phyloP scores from a whole-genome alignment of 2,329 filamentous ascomycete genomes.

The Paraconiothyrium sp. region DNA sequence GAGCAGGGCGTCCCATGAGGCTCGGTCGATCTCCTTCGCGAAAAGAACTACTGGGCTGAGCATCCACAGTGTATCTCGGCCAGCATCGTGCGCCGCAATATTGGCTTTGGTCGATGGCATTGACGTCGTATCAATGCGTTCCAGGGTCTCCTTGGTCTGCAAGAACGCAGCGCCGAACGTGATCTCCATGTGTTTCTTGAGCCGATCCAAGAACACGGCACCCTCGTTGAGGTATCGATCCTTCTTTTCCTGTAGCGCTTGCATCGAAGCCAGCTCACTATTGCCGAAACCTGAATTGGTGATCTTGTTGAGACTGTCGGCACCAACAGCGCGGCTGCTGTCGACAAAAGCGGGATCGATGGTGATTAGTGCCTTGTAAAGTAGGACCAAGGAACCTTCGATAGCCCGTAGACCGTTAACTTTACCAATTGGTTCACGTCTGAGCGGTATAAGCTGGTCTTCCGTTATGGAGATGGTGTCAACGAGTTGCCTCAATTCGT shows the following conservation, averaged over 20 bases:
- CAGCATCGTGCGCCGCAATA: conserved; percentile 71
- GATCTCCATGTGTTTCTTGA: conserved; percentile 82
- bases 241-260: conserved; percentile 92
- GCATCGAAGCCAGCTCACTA: conserved; percentile 83
- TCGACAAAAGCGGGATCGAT: conserved; percentile 84
- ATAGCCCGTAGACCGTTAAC: conserved; percentile 77
- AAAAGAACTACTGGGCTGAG: conserved; percentile 90
- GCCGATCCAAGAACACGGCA: conserved; percentile 76
- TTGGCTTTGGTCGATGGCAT: conserved; percentile 70
- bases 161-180: conserved; percentile 81
- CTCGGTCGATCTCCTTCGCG: conserved; percentile 80
- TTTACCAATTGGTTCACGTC: conserved; percentile 76
- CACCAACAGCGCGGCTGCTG: conserved; percentile 54
- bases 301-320: conserved; percentile 50
- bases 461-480: conserved; percentile 89
- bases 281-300: conserved; percentile 70
- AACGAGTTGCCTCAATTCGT: conserved; percentile 87
- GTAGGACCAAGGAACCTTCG: conserved; percentile 77
- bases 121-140: conserved; percentile 56
- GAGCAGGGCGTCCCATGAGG: conserved; percentile 83
- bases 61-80: conserved; percentile 81
- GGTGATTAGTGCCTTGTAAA: conserved; percentile 93
- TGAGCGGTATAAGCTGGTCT: conserved; percentile 77
- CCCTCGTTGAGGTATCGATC: conserved; percentile 85
- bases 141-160: conserved; percentile 71